These are phyloP conservation scores for Russula sp. DNA, from an alignment of 768 basidiomycete species.

Conservation along the genomic window DNA sequence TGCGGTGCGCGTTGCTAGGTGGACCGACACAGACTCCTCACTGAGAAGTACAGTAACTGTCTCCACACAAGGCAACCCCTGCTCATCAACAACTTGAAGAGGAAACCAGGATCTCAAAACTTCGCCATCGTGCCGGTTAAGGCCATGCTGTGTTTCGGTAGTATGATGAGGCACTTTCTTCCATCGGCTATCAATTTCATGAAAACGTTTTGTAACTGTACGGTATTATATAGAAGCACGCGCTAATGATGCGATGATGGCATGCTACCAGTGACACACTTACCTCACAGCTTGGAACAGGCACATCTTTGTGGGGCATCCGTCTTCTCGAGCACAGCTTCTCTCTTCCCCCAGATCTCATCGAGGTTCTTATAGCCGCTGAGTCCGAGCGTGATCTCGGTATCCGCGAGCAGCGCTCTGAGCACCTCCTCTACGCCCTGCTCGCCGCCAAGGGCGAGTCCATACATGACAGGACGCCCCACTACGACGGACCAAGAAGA, in stretches of 20 bases:
- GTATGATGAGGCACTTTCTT: too few species aligned
- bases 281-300: conserved; percentile 9
- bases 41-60: too few species aligned
- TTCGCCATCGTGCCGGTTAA: too few species aligned
- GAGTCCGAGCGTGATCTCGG: conserved; percentile 62
- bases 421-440: conserved; percentile 75
- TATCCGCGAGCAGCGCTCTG: conserved; percentile 61
- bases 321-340: conserved; percentile 48
- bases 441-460: conserved; percentile 65
- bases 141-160: too few species aligned
- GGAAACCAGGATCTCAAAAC: too few species aligned
- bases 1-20: too few species aligned
- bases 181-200: too few species aligned
- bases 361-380: conserved; percentile 54
- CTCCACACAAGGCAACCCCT: too few species aligned
- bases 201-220: too few species aligned
- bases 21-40: too few species aligned
- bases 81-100: too few species aligned
- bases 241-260: background rate
- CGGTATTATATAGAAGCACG: background rate
- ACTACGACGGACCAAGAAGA: conserved; percentile 41
- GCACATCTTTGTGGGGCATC: conserved; percentile 29
- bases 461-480: conserved; percentile 74
- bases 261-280: background rate
- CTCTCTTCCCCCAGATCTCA: conserved; percentile 62